Percentiles rank a stretch among this genome's conserved stretches.
These are phyloP conservation scores for Globisporangium iwayamae DNA, from an alignment of 352 stramenopile species.

Conservation along the genomic window DNA sequence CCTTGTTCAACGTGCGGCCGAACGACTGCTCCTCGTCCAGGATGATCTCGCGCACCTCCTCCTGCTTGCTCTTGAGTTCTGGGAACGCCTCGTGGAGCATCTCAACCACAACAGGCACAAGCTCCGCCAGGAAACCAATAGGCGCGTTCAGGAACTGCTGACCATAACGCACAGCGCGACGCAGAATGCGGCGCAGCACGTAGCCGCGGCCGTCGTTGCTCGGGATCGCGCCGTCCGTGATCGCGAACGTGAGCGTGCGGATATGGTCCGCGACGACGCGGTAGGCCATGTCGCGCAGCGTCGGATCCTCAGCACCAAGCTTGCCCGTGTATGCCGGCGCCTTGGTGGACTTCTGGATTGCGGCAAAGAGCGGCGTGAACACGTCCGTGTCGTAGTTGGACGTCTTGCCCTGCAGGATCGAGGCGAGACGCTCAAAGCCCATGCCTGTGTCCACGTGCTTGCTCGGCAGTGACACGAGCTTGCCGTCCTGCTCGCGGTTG, in stretches of 20 bases:
- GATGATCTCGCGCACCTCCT: slow-evolving; percentile 92
- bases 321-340: slow-evolving; percentile 77
- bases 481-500: slow-evolving; percentile 91
- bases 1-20: slow-evolving; percentile 93
- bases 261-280: slow-evolving; percentile 98
- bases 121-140: slow-evolving; percentile 93
- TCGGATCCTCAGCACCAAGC: slow-evolving; percentile 88
- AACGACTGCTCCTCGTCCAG: slow-evolving; percentile 97
- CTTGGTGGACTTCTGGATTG: slow-evolving; percentile 87
- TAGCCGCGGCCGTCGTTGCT: slow-evolving; percentile 98
- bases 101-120: slow-evolving; percentile 93
- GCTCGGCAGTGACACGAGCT: slow-evolving; percentile 88
- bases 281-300: slow-evolving; percentile 87
- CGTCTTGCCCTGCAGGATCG: slow-evolving; percentile 90
- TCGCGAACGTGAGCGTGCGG: slow-evolving; percentile 96
- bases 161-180: slow-evolving; percentile 96
- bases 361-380: slow-evolving; percentile 95
- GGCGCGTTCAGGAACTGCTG: slow-evolving; percentile 96
- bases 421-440: slow-evolving; percentile 95
- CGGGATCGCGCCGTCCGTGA: slow-evolving; percentile 96
- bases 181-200: slow-evolving; percentile 97
- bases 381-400: slow-evolving; percentile 99
- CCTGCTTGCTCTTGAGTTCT: slow-evolving; percentile 92
- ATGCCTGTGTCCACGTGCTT: slow-evolving; percentile 99
- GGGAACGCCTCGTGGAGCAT: slow-evolving; percentile 95